These are phyloP conservation scores for Fusarium sp. DNA, from an alignment of 2,329 filamentous ascomycete species.

Conservation along the genomic window DNA sequence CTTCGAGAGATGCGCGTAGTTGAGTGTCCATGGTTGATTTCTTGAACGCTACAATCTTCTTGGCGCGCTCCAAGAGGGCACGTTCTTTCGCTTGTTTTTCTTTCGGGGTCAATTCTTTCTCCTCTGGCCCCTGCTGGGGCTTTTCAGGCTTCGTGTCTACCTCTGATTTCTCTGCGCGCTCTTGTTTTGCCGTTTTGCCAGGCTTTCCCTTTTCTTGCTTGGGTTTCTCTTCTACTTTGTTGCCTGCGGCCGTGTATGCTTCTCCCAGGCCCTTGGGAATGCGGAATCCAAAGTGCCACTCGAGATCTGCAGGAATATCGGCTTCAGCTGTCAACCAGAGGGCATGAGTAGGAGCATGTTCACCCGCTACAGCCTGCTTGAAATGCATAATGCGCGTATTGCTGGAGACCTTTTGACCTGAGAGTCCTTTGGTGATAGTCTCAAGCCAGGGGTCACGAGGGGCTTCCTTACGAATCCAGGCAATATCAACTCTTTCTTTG, in stretches of 20 bases:
- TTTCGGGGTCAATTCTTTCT: constrained; percentile 54
- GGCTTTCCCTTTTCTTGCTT: constrained; percentile 48
- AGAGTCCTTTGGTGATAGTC: constrained; percentile 74
- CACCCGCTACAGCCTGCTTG: constrained; percentile 83
- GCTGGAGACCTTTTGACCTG: constrained; percentile 69
- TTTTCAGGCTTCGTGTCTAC: constrained; percentile 17
- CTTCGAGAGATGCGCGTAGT: constrained; percentile 67
- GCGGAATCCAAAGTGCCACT: constrained; percentile 90
- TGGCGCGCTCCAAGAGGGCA: constrained; percentile 60
- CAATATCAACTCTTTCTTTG: constrained; percentile 68
- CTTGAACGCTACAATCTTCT: constrained; percentile 62
- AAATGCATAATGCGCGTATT: constrained; percentile 76
- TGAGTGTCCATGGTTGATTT: constrained; percentile 57
- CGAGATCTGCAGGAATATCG: constrained; percentile 74
- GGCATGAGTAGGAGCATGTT: constrained; percentile 70
- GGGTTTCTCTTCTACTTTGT: constrained; percentile 21
- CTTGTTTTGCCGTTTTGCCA: neutral
- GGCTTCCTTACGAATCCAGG: constrained; percentile 74
- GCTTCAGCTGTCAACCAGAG: constrained; percentile 85
- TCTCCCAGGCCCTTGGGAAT: constrained; percentile 67
- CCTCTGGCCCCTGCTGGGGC: constrained; percentile 57
- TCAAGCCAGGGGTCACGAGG: constrained; percentile 82
- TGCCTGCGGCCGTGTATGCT: constrained; percentile 53
- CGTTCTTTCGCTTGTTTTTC: constrained; percentile 67
- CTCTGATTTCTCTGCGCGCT: constrained; percentile 17